Evolutionary conservation across 148 eudicot species (phyloP), one percentile per base, ranked within the genome.

Genomic region (Spergularia marina): DNA sequence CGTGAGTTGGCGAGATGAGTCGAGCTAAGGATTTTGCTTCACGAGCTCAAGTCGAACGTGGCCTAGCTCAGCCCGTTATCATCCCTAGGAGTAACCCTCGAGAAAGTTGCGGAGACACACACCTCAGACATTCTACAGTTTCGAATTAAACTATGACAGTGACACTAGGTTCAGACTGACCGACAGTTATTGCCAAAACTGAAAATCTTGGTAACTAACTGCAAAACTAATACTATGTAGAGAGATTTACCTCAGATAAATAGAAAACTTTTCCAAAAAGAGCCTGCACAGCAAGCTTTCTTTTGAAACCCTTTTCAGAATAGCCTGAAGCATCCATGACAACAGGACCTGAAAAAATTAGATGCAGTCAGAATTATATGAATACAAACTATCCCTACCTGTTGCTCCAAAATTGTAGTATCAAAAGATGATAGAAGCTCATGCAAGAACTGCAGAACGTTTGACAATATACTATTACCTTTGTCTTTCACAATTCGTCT

Each of bases 321-420:
- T 95, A 95, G 78, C 98, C 97, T n/a, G 98, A 85, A 68, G 86
- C 85, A 82, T 92, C 91, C 98, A 95, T 95, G 74, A 90, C 98
- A 54, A 95, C 98, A 18, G 96, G 96, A 74, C 98, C 98, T 95
- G 89, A 70, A 85, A 87, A 61, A 47, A 79, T 40, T 68, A 71
- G 70, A 74, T 11, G 54, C 57, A 18, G 65, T 83, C 79, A 87
- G 71, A 41, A 47, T 25, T 49, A 18, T 12, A 36, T 34, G 20
- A 54, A 57, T 64, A 34, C n/a, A 66, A 25, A 58, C 34, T 53
- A 58, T 17, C 36, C 23, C 44, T 53, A 16, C 34, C 20, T 69
- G 60, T 15, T 53, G 47, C 71, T 58, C 57, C 56, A 14, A 49
- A 47, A 3, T 47, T 58, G 36, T 63, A 15, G 58, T 5, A 39